A percentile compares a stretch with the other conserved stretches of the same genome.
Evolutionary conservation across 306 rosid species (phyloP).

Genomic region (Rosa rugosa): DNA sequence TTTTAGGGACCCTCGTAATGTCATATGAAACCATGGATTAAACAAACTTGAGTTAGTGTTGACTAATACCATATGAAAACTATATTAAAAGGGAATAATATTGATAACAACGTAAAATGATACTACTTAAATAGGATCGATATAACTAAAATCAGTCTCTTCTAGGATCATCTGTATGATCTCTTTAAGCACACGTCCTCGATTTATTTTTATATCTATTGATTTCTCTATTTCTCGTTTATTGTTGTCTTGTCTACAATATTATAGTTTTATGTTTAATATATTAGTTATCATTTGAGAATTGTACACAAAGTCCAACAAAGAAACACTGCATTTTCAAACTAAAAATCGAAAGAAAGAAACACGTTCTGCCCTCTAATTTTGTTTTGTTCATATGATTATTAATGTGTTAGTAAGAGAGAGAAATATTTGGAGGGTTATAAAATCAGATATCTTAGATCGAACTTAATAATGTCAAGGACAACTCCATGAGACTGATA

Average conservation of each 20-base stretch:
- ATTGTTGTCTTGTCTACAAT: background rate
- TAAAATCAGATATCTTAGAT: background rate
- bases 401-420: background rate
- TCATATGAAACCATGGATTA: background rate
- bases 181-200: background rate
- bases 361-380: background rate
- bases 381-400: background rate
- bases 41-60: background rate
- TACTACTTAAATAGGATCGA: background rate
- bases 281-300: background rate
- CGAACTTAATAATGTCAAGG: background rate
- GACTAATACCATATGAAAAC: background rate
- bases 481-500: background rate
- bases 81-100: background rate
- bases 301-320: background rate
- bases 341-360: background rate
- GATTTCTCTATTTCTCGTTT: background rate
- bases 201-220: background rate
- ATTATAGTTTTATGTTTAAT: background rate
- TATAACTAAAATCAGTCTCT: background rate
- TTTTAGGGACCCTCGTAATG: slow-evolving; percentile 20
- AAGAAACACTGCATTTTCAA: background rate
- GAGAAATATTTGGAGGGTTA: background rate
- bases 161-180: background rate
- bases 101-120: background rate